Conservation (phyloP, 2,329 filamentous ascomycete genomes). For the Fusarium cyanostomum region DNA sequence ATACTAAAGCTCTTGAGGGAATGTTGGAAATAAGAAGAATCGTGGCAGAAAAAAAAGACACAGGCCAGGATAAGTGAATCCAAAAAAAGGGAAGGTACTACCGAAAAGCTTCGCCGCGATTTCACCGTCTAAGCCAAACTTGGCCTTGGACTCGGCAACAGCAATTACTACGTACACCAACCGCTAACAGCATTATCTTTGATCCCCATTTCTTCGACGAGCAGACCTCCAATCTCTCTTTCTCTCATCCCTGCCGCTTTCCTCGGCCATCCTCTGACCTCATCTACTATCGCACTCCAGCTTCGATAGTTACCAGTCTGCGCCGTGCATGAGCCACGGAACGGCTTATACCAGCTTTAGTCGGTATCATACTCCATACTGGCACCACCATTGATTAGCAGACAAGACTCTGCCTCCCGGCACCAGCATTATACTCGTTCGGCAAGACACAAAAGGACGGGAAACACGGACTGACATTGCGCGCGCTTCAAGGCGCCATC, state of each 20-base stretch:
- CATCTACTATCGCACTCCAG: neutral
- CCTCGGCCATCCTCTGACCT: conserved; percentile 14
- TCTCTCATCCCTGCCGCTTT: neutral
- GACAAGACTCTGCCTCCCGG: neutral
- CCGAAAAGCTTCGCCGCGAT: conserved; percentile 23
- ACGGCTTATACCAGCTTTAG: conserved; percentile 10
- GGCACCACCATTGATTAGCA: conserved; percentile 26
- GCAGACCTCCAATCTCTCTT: neutral
- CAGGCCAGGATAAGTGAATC: neutral
- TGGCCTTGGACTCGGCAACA: neutral
- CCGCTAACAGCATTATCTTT: neutral
- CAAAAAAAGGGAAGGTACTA: neutral
- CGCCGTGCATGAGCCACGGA: conserved; percentile 26
- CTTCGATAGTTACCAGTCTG: conserved; percentile 14
- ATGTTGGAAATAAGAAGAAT: conserved; percentile 1
- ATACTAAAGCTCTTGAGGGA: neutral
- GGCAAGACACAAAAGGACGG: neutral
- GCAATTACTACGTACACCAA: conserved; percentile 9
- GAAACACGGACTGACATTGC: conserved; percentile 1
- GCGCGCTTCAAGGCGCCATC: conserved; percentile 11
- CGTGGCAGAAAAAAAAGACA: neutral
- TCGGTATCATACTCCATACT: neutral
- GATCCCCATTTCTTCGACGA: neutral
- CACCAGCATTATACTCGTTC: neutral
- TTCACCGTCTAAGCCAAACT: conserved; percentile 12